Evolutionary conservation across 2,329 filamentous ascomycete genomes (phyloP), one percentile per base, ranked within the genome.

Genomic region (Claviceps paspali): DNA sequence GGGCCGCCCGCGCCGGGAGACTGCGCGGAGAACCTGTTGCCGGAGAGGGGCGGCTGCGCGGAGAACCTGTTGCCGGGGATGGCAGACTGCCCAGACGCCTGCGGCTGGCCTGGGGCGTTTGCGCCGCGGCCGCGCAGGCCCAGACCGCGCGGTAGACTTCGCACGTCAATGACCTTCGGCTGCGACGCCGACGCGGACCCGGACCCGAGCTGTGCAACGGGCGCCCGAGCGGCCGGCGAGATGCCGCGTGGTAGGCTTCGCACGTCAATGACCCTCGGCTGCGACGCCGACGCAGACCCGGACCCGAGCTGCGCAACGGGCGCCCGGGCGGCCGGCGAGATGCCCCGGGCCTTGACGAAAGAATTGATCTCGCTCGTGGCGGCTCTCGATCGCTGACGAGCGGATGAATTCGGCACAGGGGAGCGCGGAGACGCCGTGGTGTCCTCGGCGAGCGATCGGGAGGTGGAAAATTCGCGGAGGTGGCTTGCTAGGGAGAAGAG

Each of bases 161-260:
- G 54, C 38, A 65, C 47, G 38, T 62, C 59, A 33, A 67, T 51
- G 12, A 65, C 48, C 40, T 55, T 60, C 18, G 56, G 52, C 26
- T 44, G 43, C 11, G 46, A 45, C 12, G 40, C 19, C 4, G 37
- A 29, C 18, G 30, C 19, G 23, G 26, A 29, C 22, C 32, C 28
- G 4, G 26, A 26, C 15, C 23, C 43, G 32, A 19, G 19, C 35
- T 36, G 29, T 32, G 14, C 10, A 4, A 6, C 26, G 5, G 10
- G 12, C 7, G 12, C 30, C 19, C 8, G 5, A 8, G 21, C 21
- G 21, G 5, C 21, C 11, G 35, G n/a, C 19, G 30, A 35, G 15
- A 22, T 5, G 21, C 56, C 53, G 26, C 51, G 43, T 6, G 57
- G 60, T 10, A 64, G 47, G 39, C 49, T 62, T 39, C 50, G 54